Evolutionary conservation across 1,139 yeast genomes (phyloP), one percentile per base, ranked within the genome.

Genomic region (Scheffersomyces insectosa): DNA sequence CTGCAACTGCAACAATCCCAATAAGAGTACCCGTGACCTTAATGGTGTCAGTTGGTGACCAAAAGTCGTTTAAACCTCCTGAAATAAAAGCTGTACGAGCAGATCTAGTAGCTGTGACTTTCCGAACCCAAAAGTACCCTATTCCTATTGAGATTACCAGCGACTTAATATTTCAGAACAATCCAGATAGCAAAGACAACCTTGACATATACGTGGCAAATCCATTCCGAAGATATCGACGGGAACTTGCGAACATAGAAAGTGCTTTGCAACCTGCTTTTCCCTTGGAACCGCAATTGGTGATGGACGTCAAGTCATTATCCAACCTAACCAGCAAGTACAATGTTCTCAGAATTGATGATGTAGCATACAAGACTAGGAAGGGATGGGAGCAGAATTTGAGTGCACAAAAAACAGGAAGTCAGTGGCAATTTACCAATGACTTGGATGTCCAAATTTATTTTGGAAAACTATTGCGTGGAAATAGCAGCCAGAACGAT

Each of bases 71-170:
- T 8, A 45, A 44, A 15, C 58, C 59, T 2, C 63, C 63, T 1
- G 65, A 60, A 34, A 46, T 59, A 38, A 53, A 49, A 25, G 44
- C 51, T 4, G 45, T 59, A 2, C 37, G 48, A 5, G 62, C 54
- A 4, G 61, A 59, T 31, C 41, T 60, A 30, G 53, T 53, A 28
- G 48, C 51, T 3, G 46, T 59, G 34, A 58, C 63, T 1, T 54
- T 47, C 37, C 41, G 60, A 33, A 50, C 62, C 10, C 55, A 51
- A 33, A 57, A 59, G 46, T 57, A 59, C 41, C 59, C 63, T 3
- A 58, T 60, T 13, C 62, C 65, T 3, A 47, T 60, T 14, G 60
- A 52, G 38, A 40, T 60, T 7, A 47, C 56, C 10, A 49, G 47
- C 36, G 56, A 55, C 11, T 41, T 56, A 49, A 39, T 49, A n/a